phyloP scores from a whole-genome alignment of 1,284 basidiomycete genomes.

The Gymnopus androsaceus region DNA sequence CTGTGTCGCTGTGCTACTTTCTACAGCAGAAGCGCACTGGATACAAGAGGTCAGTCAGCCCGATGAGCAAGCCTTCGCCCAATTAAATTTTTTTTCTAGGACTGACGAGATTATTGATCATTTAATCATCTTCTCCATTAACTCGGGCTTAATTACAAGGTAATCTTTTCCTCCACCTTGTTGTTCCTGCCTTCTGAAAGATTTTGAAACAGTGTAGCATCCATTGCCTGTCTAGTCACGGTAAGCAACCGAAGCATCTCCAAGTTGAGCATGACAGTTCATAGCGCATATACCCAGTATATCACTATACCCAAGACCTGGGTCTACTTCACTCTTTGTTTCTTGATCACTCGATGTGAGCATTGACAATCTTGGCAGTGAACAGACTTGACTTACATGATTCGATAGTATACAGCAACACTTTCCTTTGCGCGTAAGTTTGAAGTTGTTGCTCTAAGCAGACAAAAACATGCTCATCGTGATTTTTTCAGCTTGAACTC shows the following conservation, averaged over 20 bases:
- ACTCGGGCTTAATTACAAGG: constrained; percentile 34
- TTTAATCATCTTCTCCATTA: constrained; percentile 33
- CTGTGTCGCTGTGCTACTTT: constrained; percentile 31
- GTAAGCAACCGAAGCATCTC: constrained; percentile 18
- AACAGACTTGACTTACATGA: neutral
- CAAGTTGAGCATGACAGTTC: neutral
- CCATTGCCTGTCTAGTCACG: constrained; percentile 32
- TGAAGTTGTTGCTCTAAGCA: neutral
- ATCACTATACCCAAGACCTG: constrained; percentile 29
- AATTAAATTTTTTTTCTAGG: constrained; percentile 15
- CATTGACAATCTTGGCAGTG: constrained; percentile 4
- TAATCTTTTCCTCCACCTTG: constrained; percentile 4
- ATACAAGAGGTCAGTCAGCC: constrained; percentile 27
- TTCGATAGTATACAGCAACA: constrained; percentile 33
- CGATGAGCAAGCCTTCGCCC: neutral
- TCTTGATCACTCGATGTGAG: constrained; percentile 34
- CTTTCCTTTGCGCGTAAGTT: constrained; percentile 34
- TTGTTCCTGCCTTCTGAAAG: neutral
- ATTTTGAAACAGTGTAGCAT: constrained; percentile 23
- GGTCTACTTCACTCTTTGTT: constrained; percentile 35
- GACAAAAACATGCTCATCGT: neutral
- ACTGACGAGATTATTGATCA: constrained; percentile 36
- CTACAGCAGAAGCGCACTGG: constrained; percentile 34
- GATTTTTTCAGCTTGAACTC: constrained; percentile 29
- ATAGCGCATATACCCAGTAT: constrained; percentile 22